A percentile compares a stretch with the other conserved stretches of the same genome.
phyloP scores from a whole-genome alignment of 1,284 basidiomycete species.

The Irpex lacteus region DNA sequence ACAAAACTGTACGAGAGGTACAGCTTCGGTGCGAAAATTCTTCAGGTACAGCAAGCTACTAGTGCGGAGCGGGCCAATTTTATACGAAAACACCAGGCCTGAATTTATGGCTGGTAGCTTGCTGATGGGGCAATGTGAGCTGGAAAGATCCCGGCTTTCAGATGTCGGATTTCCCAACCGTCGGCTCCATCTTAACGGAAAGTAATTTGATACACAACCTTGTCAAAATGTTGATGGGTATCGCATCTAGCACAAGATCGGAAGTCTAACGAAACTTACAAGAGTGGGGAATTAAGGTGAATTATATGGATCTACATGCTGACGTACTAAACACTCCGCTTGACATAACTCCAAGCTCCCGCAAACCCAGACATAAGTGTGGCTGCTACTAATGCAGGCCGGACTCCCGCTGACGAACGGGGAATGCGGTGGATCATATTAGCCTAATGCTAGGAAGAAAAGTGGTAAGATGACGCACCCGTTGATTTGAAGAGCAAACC shows the following conservation, averaged over 20 bases:
- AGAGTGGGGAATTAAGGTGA: constrained; percentile 23
- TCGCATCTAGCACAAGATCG: constrained; percentile 15
- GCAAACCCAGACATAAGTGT: constrained; percentile 86
- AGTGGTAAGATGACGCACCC: constrained; percentile 53
- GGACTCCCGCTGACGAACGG: constrained; percentile 74
- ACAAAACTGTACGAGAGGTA: constrained; percentile 2
- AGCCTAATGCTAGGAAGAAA: constrained; percentile 21
- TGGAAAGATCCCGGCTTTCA: constrained; percentile 14
- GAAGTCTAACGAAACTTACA: constrained; percentile 23
- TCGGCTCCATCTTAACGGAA: constrained; percentile 9
- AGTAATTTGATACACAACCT: constrained; percentile 13
- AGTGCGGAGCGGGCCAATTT: constrained; percentile 4
- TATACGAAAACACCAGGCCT: constrained; percentile 10
- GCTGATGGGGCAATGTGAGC: constrained; percentile 10
- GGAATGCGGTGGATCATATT: constrained; percentile 34
- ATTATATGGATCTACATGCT: constrained; percentile 24
- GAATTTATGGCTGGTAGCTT: constrained; percentile 5
- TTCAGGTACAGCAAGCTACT: not conserved
- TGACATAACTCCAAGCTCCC: constrained; percentile 90
- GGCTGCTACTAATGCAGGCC: constrained; percentile 85
- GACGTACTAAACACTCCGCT: constrained; percentile 64
- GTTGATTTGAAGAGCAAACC: constrained; percentile 94
- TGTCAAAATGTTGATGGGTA: constrained; percentile 20
- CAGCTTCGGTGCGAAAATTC: not conserved
- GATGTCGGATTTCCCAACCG: constrained; percentile 13